phyloP scores from a whole-genome alignment of 1,284 basidiomycete genomes.

The Ustilago hordei region DNA sequence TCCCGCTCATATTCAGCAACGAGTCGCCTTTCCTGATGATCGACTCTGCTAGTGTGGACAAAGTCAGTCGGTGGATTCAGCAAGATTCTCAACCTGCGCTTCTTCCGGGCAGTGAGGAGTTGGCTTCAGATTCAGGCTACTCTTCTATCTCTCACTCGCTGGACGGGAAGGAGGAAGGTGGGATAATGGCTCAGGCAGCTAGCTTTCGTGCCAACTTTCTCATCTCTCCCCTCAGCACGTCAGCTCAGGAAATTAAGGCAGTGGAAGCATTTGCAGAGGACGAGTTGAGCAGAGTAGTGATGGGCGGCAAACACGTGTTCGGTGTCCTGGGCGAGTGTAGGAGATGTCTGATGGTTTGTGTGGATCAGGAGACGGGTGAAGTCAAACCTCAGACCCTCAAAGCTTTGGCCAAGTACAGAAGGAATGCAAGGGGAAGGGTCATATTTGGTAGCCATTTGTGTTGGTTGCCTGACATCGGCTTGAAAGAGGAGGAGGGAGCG shows the following conservation, averaged over 20 bases:
- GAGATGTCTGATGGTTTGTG: slow-evolving; percentile 55
- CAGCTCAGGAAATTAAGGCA: neutral
- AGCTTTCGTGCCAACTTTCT: slow-evolving; percentile 58
- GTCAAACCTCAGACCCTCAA: slow-evolving; percentile 44
- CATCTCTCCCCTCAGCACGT: slow-evolving; percentile 15
- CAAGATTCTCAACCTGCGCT: neutral
- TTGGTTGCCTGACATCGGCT: slow-evolving; percentile 34
- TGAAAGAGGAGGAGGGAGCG: neutral
- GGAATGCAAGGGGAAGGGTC: slow-evolving; percentile 39
- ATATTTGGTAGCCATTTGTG: slow-evolving; percentile 45
- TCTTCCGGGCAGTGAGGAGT: slow-evolving; percentile 13
- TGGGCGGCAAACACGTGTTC: slow-evolving; percentile 43
- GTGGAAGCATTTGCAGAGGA: slow-evolving; percentile 36
- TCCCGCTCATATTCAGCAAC: slow-evolving; percentile 56
- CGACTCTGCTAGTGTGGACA: slow-evolving; percentile 35
- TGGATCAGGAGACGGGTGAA: slow-evolving; percentile 49
- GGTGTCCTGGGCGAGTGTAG: slow-evolving; percentile 49
- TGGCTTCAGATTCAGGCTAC: slow-evolving; percentile 45
- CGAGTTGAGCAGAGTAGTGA: slow-evolving; percentile 18
- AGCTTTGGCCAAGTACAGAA: slow-evolving; percentile 37
- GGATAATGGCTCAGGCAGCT: slow-evolving; percentile 17
- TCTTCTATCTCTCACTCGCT: slow-evolving; percentile 23
- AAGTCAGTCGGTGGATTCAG: slow-evolving; percentile 44
- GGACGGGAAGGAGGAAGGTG: neutral
- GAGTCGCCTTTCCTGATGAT: slow-evolving; percentile 60